Evolutionary conservation across 164 flowering plant species (phyloP).

Genomic region (Stephania cephalantha): DNA sequence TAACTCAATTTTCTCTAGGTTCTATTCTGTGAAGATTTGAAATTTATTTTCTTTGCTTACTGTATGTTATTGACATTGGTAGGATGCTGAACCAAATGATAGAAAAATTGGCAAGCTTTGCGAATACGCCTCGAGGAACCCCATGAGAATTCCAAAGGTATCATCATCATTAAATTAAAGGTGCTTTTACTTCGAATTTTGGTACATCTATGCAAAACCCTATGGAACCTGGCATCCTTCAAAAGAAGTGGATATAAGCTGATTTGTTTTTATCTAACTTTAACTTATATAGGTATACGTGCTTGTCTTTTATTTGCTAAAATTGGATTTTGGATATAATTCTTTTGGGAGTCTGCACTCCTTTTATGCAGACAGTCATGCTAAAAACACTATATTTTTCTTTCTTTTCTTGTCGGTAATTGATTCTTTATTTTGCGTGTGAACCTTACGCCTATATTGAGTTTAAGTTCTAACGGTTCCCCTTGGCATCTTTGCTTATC

Average conservation of each 20-base stretch:
- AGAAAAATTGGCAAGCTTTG: conserved; percentile 77
- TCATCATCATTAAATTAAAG: background rate
- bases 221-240: background rate
- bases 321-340: no score
- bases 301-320: background rate
- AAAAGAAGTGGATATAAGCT: background rate
- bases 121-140: conserved; percentile 75
- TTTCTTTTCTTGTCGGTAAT: background rate
- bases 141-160: conserved; percentile 78
- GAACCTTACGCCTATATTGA: background rate
- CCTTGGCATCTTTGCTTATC: background rate
- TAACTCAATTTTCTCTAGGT: background rate
- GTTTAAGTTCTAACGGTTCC: background rate
- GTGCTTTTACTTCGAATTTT: background rate
- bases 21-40: background rate
- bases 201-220: background rate
- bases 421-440: background rate
- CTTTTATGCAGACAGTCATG: no score
- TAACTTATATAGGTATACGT: background rate
- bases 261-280: background rate
- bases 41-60: background rate
- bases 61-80: conserved; percentile 9
- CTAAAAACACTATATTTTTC: no score
- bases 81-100: conserved; percentile 79
- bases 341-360: no score